phyloP scores from a whole-genome alignment of 352 stramenopile genomes.

The Globisporangium rhizosaccharum region DNA sequence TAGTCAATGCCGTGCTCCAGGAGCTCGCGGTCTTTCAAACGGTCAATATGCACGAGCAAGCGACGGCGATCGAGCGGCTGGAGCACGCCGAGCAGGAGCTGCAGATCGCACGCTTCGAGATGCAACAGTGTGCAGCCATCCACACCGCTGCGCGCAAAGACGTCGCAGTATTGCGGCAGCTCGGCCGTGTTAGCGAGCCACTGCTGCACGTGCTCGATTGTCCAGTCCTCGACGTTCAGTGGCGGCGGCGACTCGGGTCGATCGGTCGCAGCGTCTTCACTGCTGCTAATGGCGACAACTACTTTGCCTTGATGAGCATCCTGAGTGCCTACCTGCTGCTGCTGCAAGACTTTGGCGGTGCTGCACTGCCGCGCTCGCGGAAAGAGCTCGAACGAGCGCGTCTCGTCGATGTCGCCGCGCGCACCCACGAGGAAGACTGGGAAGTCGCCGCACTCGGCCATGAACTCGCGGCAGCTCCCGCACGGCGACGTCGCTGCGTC shows the following conservation, averaged over 20 bases:
- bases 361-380: conserved; percentile 29
- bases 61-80: conserved; percentile 55
- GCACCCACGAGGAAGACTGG: conserved; percentile 62
- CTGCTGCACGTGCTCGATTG: conserved; percentile 31
- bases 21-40: conserved; percentile 53
- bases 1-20: conserved; percentile 59
- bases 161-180: conserved; percentile 40
- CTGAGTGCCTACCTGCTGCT: background rate
- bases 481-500: conserved; percentile 60
- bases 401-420: conserved; percentile 41
- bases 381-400: conserved; percentile 52
- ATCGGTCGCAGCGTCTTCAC: background rate
- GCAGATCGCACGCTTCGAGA: conserved; percentile 50
- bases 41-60: conserved; percentile 51
- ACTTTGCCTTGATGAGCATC: too few relatives aligned
- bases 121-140: conserved; percentile 64
- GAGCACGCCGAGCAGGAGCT: conserved; percentile 53
- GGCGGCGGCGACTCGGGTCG: conserved; percentile 2
- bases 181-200: conserved; percentile 50
- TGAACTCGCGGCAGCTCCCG: conserved; percentile 59
- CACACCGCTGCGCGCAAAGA: conserved; percentile 49
- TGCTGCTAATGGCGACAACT: background rate
- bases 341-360: conserved; percentile 17
- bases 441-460: conserved; percentile 70
- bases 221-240: conserved; percentile 50